Evolutionary conservation across 768 basidiomycete species (phyloP), one percentile per base, ranked within the genome.

Genomic region (Brasilioporus rufonigricans): DNA sequence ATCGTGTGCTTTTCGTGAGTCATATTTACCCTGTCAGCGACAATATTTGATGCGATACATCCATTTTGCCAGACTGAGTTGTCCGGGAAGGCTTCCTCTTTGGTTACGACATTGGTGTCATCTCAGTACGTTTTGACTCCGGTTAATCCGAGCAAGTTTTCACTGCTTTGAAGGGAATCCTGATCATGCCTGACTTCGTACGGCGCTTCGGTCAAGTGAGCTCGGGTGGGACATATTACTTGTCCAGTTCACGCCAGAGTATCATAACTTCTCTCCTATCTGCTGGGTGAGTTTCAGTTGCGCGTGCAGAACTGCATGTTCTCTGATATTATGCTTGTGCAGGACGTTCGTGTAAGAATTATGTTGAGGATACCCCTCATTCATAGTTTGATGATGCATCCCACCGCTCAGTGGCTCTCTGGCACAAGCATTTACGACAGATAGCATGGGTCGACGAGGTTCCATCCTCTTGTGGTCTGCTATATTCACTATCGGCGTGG

Each of bases 321-420:
- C 9, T 31, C 5, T 35, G 14, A 41, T 23, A 14, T 40, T 19
- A 4, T 40, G 6, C 19, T 40, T 29, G 11, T 39, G 10, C 33
- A 62, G 55, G 41, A 61, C 56, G 1, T 62, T 62, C 9, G 52
- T 54, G 55, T 56, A 53, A 62, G 52, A 21, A 10, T 27, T 32
- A 1, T 18, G 3, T 24, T 10, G 0, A 1, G 6, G 2, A 26
- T 29, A 24, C 12, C 14, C n/a, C 11, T 27, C 23, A 19, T 49
- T 39, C 31, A 1, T 26, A 24, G 9, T 33, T 57, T 61, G 33
- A 56, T 24, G 19, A 4, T 11, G 3, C 21, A 44, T n/a, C 9
- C 7, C 9, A 4, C 48, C 16, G 23, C 23, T 33, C 7, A 81
- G 80, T 26, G 87, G 86, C 33, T 84, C 87, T 11, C 70, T 89